Base-by-base conservation (phyloP, 2,329 filamentous ascomycete genomes). In the Elsinoe arachidis region DNA sequence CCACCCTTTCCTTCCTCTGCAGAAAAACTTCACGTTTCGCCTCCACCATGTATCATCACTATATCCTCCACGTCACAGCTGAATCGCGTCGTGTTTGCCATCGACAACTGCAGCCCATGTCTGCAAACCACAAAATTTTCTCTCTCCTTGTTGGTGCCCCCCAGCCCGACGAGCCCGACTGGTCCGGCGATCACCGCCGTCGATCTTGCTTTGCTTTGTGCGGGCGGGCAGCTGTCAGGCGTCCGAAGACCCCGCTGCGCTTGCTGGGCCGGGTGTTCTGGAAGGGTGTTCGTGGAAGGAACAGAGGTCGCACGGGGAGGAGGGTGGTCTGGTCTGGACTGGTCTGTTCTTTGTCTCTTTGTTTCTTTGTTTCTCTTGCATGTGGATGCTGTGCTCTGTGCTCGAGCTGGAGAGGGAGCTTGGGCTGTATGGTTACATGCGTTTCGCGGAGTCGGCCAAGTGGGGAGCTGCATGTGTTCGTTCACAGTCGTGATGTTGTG, bases 201-300 rank as follows among this genome's bases (percentile, higher is more conserved):
- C 14, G 14, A 19, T 39, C 37, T 39, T 39, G 11, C 37, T 15
- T 38, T 12, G 12, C 9, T 38, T 26, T 26, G 3, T 26, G 6
- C 23, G 23, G 26, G 26, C 26, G 9, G 26, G 26, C 26, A 30
- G 3, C 26, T 30, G 26, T 30, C 26, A 30, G 26, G 26, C 26
- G 26, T 30, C 26, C 26, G 26, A 30, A 7, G 26, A 30, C 3
- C 26, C 26, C 26, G 26, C 26, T 7, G 26, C 26, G 26, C 26
- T 30, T 30, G 19, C 41, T 11, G 21, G 11, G 41, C 17, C 19
- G 26, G 19, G 19, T 23, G 41, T 46, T 46, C 41, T 46, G 41
- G 41, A 46, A 46, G 41, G 26, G 41, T 43, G 41, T 46, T 46
- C 41, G 41, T 46, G 41, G 41, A 46, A 46, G 17, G 21, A 30